Conservation (phyloP, 2,329 filamentous ascomycete genomes). For the Penicillium thymicola region DNA sequence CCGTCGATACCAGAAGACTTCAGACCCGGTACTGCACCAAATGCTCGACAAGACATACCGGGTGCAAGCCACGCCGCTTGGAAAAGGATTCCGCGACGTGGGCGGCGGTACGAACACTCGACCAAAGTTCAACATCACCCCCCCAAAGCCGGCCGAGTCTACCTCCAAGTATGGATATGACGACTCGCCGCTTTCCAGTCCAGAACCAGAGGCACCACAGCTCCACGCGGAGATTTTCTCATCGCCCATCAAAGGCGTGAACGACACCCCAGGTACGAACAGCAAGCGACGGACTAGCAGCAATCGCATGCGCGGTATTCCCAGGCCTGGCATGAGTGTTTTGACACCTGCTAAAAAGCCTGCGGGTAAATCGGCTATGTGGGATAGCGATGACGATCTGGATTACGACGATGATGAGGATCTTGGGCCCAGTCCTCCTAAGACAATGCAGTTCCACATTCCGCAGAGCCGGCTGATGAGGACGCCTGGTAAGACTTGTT, state of each 20-base stretch:
- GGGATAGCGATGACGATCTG: constrained; percentile 71
- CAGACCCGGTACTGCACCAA: constrained; percentile 79
- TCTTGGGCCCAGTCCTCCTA: constrained; percentile 79
- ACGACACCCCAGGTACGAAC: constrained; percentile 37
- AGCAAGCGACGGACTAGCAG: constrained; percentile 44
- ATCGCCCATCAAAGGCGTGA: constrained; percentile 58
- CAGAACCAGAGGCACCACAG: constrained; percentile 76
- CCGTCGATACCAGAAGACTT: constrained; percentile 37
- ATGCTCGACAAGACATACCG: constrained; percentile 96
- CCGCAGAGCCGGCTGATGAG: constrained; percentile 49
- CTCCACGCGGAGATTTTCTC: constrained; percentile 82
- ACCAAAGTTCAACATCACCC: constrained; percentile 34
- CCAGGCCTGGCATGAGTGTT: constrained; percentile 79
- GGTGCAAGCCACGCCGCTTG: constrained; percentile 84
- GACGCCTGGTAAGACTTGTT: constrained; percentile 43
- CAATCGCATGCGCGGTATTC: constrained; percentile 42
- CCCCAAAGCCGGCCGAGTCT: constrained; percentile 29
- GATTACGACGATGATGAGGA: constrained; percentile 55
- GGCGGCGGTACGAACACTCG: constrained; percentile 22
- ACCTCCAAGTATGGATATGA: constrained; percentile 30
- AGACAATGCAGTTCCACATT: constrained; percentile 58
- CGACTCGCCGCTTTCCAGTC: constrained; percentile 64
- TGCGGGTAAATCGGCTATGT: constrained; percentile 46
- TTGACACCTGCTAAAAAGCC: constrained; percentile 63
- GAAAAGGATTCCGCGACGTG: constrained; percentile 39